Percentiles rank a stretch among this genome's conserved stretches.
phyloP scores from a whole-genome alignment of 192 early-diverging fungal genomes.

The Entomortierella parvispora region DNA sequence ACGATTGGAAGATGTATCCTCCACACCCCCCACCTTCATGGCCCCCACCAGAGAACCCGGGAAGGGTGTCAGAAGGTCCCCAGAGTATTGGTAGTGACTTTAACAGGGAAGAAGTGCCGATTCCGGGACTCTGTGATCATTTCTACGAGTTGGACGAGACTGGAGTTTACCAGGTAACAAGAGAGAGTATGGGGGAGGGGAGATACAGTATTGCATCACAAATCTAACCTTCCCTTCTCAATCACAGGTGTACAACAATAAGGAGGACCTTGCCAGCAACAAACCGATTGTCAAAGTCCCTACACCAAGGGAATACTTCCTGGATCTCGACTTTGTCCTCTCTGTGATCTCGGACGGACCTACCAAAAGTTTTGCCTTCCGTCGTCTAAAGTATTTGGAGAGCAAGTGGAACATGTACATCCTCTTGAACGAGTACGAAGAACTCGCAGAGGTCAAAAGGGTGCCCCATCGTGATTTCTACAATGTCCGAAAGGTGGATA shows the following conservation, averaged over 20 bases:
- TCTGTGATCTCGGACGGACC: conserved; percentile 87
- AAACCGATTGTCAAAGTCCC: conserved; percentile 66
- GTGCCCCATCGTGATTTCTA: conserved; percentile 97
- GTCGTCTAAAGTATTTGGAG: conserved; percentile 90
- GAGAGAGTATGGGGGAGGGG: no score
- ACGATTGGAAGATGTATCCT: conserved; percentile 88
- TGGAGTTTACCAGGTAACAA: conserved; percentile 73
- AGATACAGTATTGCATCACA: no score
- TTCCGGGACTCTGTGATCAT: conserved; percentile 51
- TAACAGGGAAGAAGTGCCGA: conserved; percentile 45
- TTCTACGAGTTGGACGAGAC: conserved; percentile 62
- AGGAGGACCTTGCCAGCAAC: conserved; percentile 18
- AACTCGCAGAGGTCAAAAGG: conserved; percentile 89
- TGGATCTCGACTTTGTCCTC: conserved; percentile 85
- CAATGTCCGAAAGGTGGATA: conserved; percentile 98
- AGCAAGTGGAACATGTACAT: conserved; percentile 94
- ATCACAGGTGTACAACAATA: conserved; percentile 13
- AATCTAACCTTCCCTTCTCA: neutral
- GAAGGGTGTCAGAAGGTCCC: conserved; percentile 42
- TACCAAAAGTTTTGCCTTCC: conserved; percentile 91
- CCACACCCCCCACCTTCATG: conserved; percentile 80
- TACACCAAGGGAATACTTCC: conserved; percentile 85
- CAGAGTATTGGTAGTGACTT: conserved; percentile 56
- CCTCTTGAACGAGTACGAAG: conserved; percentile 93
- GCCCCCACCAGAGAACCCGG: conserved; percentile 47